Base-by-base conservation (phyloP, 805 yeast species). In the Candida insectalens region DNA sequence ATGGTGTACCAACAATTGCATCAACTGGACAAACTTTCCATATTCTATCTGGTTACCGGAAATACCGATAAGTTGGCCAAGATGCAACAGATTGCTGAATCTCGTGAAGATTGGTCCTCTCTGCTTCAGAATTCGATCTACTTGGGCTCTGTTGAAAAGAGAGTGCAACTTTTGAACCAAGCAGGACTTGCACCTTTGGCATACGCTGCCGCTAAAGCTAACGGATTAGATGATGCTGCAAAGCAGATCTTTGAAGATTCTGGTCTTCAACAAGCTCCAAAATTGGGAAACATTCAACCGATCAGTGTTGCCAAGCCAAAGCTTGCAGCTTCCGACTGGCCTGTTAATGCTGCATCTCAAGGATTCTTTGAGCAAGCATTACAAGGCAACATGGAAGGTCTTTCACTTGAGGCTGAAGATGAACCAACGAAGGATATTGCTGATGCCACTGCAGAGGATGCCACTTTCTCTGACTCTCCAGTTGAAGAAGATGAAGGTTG, bases 61-160 rank as follows among this genome's bases (percentile, higher is more conserved):
- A 88, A 89, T 50, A 49, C 55, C 19, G 70, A 69, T 29, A 80
- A 89, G 51, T 64, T 92, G 51, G 59, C 71, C 32, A 85, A 82
- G 59, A 88, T 92, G 95, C 78, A 84, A 42, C 65, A 72, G 39
- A 87, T 89, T 62, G 92, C 97, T 30, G 94, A 82, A 53, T 80
- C 77, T 44, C 81, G 96, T 51, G 82, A 82, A 36, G 94, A 89
- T 53, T 57, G 71, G 29, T 71, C 83, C 17, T 77, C 95, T 26
- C 67, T 85, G 50, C 70, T 92, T 49, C 92, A 84, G 50, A 88
- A 87, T 49, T 74, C 92, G 17, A 59, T 88, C 37, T 89, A 78
- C 60, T 69, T 74, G 51, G 77, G 82, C 51, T 80, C 84, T 36
- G 68, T 77, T 27, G 79, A 78, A 48, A 74, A 79, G 52, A 76